These are phyloP conservation scores for Geum urbanum DNA, from an alignment of 306 rosid species.

Conservation along the genomic window DNA sequence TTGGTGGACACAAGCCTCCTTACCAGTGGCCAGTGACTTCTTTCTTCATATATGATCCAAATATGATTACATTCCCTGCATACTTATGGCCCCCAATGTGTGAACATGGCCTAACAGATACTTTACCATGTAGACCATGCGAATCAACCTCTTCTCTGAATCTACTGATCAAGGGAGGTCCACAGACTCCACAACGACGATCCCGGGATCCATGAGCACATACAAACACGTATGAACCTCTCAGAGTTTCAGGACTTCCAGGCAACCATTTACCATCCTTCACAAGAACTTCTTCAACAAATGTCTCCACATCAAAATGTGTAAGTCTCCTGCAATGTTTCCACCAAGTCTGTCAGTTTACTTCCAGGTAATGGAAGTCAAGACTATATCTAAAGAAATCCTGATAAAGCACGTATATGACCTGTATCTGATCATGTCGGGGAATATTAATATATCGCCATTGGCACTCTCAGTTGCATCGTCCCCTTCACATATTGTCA, in stretches of 20 bases:
- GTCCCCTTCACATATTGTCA: conserved; percentile 90
- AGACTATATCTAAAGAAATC: neutral
- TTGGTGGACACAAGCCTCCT: conserved; percentile 18
- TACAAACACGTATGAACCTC: conserved; percentile 68
- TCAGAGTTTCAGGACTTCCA: conserved; percentile 77
- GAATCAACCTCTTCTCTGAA: conserved; percentile 74
- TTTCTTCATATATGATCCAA: conserved; percentile 51
- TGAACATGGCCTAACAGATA: conserved; percentile 91
- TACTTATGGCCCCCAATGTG: conserved; percentile 87
- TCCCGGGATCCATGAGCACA: conserved; percentile 90
- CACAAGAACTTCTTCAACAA: conserved; percentile 97
- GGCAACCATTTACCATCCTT: conserved; percentile 91
- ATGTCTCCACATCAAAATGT: conserved; percentile 90
- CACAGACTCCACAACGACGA: conserved; percentile 94
- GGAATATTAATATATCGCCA: conserved; percentile 92
- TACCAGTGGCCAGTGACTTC: conserved; percentile 89
- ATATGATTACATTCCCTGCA: conserved; percentile 88
- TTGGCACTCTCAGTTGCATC: conserved; percentile 94
- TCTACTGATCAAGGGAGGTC: conserved; percentile 72
- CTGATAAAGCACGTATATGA: conserved; percentile 24
- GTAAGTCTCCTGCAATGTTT: conserved; percentile 76
- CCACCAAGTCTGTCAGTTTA: conserved; percentile 4
- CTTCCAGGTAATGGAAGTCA: neutral
- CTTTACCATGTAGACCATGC: conserved; percentile 65
- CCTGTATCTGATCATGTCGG: conserved; percentile 98